These are phyloP conservation scores for Lepidium aucheri DNA, from an alignment of 345 rosid genomes.

Conservation along the genomic window DNA sequence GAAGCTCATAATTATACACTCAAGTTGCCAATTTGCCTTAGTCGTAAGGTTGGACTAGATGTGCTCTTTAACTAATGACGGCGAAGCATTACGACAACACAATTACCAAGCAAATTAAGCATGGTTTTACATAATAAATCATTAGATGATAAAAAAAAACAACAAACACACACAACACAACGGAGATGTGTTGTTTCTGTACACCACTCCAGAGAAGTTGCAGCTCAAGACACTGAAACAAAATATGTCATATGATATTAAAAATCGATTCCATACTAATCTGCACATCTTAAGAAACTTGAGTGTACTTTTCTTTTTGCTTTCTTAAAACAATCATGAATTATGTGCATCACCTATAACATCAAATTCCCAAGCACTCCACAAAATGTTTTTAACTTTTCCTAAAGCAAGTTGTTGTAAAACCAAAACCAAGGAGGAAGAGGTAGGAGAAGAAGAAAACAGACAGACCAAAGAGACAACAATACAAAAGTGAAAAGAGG, in stretches of 20 bases:
- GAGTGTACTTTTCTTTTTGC: background rate
- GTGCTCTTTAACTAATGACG: background rate
- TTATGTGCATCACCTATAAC: slow-evolving; percentile 15
- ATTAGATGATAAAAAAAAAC: background rate
- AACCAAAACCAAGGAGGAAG: slow-evolving; percentile 2
- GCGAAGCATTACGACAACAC: background rate
- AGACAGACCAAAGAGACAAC: slow-evolving; percentile 10
- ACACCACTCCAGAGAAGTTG: slow-evolving; percentile 16
- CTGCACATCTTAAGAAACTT: background rate
- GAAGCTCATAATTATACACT: too few species aligned
- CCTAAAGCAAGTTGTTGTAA: slow-evolving; percentile 4
- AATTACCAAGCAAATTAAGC: background rate
- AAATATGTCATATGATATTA: slow-evolving; percentile 3
- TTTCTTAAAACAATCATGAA: background rate
- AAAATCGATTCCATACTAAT: background rate
- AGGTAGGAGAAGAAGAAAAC: background rate
- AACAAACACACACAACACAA: background rate
- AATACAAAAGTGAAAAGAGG: slow-evolving; percentile 7
- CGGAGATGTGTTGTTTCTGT: slow-evolving; percentile 1
- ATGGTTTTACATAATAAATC: background rate
- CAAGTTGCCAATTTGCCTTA: too few species aligned
- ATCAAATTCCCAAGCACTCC: background rate
- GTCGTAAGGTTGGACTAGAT: background rate
- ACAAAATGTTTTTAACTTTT: background rate
- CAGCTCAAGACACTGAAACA: slow-evolving; percentile 26